phyloP scores from a whole-genome alignment of 73 alveolate genomes.

The Strombidium stylifer region DNA sequence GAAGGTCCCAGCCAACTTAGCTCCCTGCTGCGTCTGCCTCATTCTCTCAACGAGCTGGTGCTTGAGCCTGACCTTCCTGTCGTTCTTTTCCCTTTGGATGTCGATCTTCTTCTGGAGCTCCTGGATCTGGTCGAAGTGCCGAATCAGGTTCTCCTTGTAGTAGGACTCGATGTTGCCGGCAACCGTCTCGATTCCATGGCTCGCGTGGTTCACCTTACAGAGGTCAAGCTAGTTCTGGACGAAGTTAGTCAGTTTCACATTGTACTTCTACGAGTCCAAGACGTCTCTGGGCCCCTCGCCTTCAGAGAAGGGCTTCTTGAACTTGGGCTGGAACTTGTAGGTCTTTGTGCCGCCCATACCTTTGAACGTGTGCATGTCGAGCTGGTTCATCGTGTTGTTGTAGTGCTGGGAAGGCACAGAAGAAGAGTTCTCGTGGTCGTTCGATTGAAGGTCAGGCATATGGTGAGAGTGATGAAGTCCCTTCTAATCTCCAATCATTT shows the following conservation, averaged over 20 bases:
- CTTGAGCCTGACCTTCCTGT: background rate
- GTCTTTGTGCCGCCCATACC: background rate
- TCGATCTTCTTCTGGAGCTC: background rate
- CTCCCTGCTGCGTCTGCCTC: slow-evolving; percentile 2
- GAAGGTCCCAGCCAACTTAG: background rate
- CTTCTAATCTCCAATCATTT: too few species aligned
- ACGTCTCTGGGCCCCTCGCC: slow-evolving; percentile 34
- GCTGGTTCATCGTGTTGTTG: background rate
- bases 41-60: background rate
- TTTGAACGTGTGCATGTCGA: background rate
- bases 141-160: background rate
- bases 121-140: background rate
- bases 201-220: background rate
- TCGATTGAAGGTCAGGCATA: too few species aligned
- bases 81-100: background rate
- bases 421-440: background rate
- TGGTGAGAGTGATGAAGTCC: too few species aligned
- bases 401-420: background rate
- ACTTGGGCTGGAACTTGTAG: slow-evolving; percentile 8
- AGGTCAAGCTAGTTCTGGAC: background rate
- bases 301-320: background rate
- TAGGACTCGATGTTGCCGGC: slow-evolving; percentile 1
- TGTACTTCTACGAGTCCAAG: slow-evolving; percentile 14
- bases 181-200: background rate
- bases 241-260: slow-evolving; percentile 16